Evolutionary conservation across 768 basidiomycete species (phyloP).

Genomic region (Boletus subcaerulescens): DNA sequence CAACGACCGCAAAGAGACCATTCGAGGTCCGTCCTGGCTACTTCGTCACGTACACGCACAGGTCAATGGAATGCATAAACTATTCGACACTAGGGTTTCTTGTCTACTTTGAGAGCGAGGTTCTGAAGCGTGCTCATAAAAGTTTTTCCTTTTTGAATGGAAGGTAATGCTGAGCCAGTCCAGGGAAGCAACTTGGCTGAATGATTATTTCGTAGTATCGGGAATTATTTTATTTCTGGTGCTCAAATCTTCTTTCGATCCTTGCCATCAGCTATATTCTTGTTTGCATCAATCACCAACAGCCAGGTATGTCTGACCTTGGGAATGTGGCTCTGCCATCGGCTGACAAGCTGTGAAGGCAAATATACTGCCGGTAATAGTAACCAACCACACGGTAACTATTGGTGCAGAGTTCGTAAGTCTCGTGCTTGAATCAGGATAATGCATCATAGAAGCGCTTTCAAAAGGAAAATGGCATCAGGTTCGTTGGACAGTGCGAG

Average conservation of each 20-base stretch:
- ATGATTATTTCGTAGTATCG: conserved; percentile 49
- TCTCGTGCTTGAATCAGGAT: conserved; percentile 49
- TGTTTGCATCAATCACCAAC: conserved; percentile 88
- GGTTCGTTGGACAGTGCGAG: conserved; percentile 88
- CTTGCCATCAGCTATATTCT: conserved; percentile 88
- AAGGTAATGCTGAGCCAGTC: conserved; percentile 42
- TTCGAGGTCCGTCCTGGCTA: conserved; percentile 57
- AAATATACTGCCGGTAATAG: conserved; percentile 84
- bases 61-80: background rate
- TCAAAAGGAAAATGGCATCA: conserved; percentile 65
- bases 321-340: conserved; percentile 9
- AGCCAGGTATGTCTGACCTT: conserved; percentile 48
- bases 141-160: conserved; percentile 93
- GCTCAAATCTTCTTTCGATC: conserved; percentile 90
- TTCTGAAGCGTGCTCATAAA: conserved; percentile 87
- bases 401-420: conserved; percentile 84
- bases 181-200: background rate
- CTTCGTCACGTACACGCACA: background rate
- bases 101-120: conserved; percentile 87
- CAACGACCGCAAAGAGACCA: conserved; percentile 85
- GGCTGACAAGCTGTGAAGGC: conserved; percentile 40
- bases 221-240: conserved; percentile 89
- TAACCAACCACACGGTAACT: conserved; percentile 94
- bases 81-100: conserved; percentile 66
- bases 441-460: conserved; percentile 20